Base-by-base conservation (phyloP, 805 yeast genomes). In the Deakozyma indianensis region DNA sequence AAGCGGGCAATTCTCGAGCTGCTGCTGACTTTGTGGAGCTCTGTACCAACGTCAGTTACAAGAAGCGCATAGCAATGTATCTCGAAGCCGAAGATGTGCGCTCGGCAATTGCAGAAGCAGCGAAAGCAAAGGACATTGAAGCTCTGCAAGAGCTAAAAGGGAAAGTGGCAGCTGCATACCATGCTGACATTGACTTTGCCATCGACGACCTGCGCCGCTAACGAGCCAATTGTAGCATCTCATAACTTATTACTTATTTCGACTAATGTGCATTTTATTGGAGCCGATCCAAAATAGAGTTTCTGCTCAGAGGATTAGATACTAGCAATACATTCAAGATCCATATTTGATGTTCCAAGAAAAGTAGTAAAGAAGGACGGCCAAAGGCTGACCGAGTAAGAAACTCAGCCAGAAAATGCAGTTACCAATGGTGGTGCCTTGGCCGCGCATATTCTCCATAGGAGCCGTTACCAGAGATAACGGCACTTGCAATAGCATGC, bases 21-120 rank as follows among this genome's bases (percentile, higher is more conserved):
- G 84, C 90, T 1, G 69, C 78, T 0, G 55, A 63, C 18, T 84
- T 80, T 53, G 71, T 86, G 18, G 63, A 67, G 16, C 62, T 75
- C 60, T 77, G 83, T 52, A 47, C 65, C 3, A 62, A 63, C 3
- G 50, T 74, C 40, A 55, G 66, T 3, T 70, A 72, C 50, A 64
- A 67, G 3, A 70, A 74, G 45, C 70, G 69, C 49, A 65, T 75
- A 1, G 67, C 70, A 23, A 63, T 80, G 66, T 75, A 66, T 53
- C 43, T 78, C 22, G 60, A 66, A 41, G 78, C 79, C 49, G 38
- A 32, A 5, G 38, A 32, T n/a, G 38, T 32, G 11, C 38, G 18
- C 9, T 32, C 38, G 11, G 38, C 38, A 5, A 32, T 32, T n/a
- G 16, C 7, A 20, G 18, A 14, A n/a, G 38, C 38, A 32, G 18